These are phyloP conservation scores for Agapanthus africanus DNA, from an alignment of 106 monocot species.

Conservation along the genomic window DNA sequence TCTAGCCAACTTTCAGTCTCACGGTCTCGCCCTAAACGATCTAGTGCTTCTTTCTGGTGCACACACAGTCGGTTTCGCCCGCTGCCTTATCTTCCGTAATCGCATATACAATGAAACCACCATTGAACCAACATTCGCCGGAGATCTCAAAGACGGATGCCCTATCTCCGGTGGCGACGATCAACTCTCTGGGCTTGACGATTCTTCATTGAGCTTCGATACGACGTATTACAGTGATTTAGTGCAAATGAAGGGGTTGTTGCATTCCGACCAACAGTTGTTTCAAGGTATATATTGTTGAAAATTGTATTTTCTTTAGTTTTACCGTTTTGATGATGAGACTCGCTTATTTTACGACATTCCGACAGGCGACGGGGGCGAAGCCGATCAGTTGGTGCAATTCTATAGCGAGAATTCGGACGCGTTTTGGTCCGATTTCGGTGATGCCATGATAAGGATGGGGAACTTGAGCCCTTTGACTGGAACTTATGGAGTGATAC, in stretches of 20 bases:
- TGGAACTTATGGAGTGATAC: constrained; percentile 52
- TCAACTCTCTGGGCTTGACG: constrained; percentile 25
- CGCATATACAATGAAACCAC: constrained; percentile 42
- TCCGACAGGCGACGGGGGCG: constrained; percentile 33
- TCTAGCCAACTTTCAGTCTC: constrained; percentile 20
- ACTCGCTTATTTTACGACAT: too few relatives aligned
- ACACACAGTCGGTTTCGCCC: constrained; percentile 45
- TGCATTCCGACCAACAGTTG: constrained; percentile 62
- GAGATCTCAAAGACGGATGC: constrained; percentile 12
- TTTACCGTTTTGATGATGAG: too few relatives aligned
- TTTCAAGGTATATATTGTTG: too few relatives aligned
- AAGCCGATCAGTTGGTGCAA: constrained; percentile 32
- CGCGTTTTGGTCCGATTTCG: constrained; percentile 63
- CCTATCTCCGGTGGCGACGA: constrained; percentile 15
- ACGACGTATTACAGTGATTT: constrained; percentile 27
- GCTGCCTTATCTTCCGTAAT: constrained; percentile 25
- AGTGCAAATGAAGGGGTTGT: constrained; percentile 25
- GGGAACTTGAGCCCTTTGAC: constrained; percentile 53
- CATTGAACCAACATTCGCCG: constrained; percentile 34
- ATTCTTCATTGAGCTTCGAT: constrained; percentile 20
- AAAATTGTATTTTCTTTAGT: too few relatives aligned
- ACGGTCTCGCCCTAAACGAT: constrained; percentile 24
- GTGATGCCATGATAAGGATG: constrained; percentile 60
- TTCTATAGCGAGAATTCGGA: constrained; percentile 33
- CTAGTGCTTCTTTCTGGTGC: constrained; percentile 42